Conservation (phyloP, 2,329 filamentous ascomycete species). For the Neocatenulostroma microsporum region DNA sequence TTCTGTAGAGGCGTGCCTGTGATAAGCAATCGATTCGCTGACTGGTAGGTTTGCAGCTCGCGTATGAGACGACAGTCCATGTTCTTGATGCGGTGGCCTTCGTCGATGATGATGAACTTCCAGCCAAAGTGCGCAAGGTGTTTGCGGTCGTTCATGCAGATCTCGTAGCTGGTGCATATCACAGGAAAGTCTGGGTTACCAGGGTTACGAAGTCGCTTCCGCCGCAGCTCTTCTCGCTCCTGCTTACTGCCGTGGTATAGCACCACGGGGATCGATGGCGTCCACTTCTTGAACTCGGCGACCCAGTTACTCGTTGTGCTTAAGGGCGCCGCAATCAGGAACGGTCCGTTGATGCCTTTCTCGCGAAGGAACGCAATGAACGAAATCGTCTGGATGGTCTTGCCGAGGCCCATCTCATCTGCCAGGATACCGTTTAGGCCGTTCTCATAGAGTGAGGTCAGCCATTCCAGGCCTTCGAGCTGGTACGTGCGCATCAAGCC, state of each 20-base stretch:
- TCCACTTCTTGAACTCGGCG: conserved; percentile 86
- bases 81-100: conserved; percentile 96
- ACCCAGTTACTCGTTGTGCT: conserved; percentile 96
- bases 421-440: conserved; percentile 86
- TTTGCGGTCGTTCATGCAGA: conserved; percentile 83
- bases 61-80: conserved; percentile 87
- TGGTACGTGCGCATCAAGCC: conserved; percentile 94
- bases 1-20: conserved; percentile 95
- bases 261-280: conserved; percentile 76
- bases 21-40: conserved; percentile 82
- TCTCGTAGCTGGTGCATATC: conserved; percentile 92
- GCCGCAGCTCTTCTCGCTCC: conserved; percentile 68
- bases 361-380: conserved; percentile 82
- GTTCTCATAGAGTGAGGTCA: conserved; percentile 74
- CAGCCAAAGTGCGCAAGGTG: conserved; percentile 77
- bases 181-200: conserved; percentile 71
- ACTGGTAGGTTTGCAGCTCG: conserved; percentile 79
- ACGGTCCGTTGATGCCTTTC: conserved; percentile 79
- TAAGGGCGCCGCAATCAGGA: conserved; percentile 80
- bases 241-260: conserved; percentile 82
- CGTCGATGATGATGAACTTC: conserved; percentile 98
- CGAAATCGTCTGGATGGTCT: conserved; percentile 86
- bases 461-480: conserved; percentile 88
- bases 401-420: conserved; percentile 90
- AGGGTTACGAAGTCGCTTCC: conserved; percentile 62